Base-by-base conservation (phyloP, 148 eudicot species). In the Limonium bicolor region DNA sequence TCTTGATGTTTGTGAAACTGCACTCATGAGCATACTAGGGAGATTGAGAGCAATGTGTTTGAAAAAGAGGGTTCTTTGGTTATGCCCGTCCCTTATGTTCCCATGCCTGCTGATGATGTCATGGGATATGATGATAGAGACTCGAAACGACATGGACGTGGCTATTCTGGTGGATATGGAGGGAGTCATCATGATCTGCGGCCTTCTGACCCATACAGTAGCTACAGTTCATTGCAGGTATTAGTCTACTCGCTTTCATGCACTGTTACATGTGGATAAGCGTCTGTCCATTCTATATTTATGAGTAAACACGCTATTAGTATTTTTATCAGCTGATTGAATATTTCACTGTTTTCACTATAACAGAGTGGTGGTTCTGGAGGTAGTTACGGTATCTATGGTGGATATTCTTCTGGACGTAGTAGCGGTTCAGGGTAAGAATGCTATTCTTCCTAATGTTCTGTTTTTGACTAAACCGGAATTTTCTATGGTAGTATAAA, bases 31-130 rank as follows among this genome's bases (percentile, higher is more conserved):
- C 67, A 60, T 90, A 52, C 60, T 79, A 36, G 71, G 95, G 8
- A 72, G 95, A 46, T 55, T 90, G 71, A 66, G 99, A 63, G 88
- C 80, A 44, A 90, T 61, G 67, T 90, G 7, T 90, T 90, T 53
- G 99, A 85, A 9, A 81, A 85, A 70, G 99, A 85, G 67, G 93
- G 95, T 41, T 73, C 76, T 40, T 74, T 71, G 32, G 63, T 78
- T 62, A 60, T 90, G 54, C 99, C 93, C 37, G 76, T 81, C 67
- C 99, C 99, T 0, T 90, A 85, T 64, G 70, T 71, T 32, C 95
- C 87, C 16, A 65, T 63, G 70, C 55, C 87, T 22, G 42, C 78
- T 17, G 93, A 84, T 59, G 95, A 81, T 39, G 31, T 60, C 51
- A 22, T 64, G 46, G 61, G 65, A 40, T 85, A 85, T 63, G 99